Conservation (phyloP, 208 protist genomes). For the Acanthamoeba royreba region DNA sequence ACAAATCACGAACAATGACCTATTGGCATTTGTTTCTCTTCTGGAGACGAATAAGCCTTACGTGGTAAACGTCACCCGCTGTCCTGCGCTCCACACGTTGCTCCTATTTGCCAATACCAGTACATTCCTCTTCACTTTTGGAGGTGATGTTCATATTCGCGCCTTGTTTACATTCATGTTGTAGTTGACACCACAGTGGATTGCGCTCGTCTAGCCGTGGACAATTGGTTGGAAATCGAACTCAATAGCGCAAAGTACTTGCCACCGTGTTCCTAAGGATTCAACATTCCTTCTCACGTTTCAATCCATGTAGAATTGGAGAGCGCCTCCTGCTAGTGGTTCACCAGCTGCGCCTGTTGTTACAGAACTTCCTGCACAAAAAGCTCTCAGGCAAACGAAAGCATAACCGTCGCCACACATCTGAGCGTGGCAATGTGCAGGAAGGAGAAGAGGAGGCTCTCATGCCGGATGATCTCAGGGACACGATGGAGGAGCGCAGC, state of each 20-base stretch:
- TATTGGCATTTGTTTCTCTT: constrained; percentile 52
- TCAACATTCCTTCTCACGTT: not conserved
- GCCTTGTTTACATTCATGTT: not conserved
- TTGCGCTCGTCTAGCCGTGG: constrained; percentile 38
- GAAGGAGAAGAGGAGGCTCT: not conserved
- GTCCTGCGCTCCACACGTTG: constrained; percentile 53
- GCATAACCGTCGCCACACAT: not conserved
- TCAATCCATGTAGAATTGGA: not conserved
- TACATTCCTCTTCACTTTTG: not conserved
- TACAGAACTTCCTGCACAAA: constrained; percentile 11
- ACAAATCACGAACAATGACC: not conserved
- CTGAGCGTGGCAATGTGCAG: not conserved
- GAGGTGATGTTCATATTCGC: not conserved
- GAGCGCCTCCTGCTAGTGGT: constrained; percentile 5
- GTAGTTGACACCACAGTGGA: constrained; percentile 42
- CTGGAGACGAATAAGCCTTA: constrained; percentile 65
- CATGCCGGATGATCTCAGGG: not conserved
- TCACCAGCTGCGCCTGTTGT: constrained; percentile 8
- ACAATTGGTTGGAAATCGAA: constrained; percentile 54
- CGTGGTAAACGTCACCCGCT: constrained; percentile 13
- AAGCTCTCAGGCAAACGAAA: not conserved
- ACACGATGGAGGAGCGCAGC: not conserved
- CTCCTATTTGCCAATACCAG: constrained; percentile 51
- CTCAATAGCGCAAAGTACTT: not conserved
- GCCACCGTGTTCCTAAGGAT: too few species aligned